Percentiles rank a stretch among this genome's conserved stretches.
Conservation (phyloP, 495 filamentous ascomycete genomes). For the Xylaria acuta region DNA sequence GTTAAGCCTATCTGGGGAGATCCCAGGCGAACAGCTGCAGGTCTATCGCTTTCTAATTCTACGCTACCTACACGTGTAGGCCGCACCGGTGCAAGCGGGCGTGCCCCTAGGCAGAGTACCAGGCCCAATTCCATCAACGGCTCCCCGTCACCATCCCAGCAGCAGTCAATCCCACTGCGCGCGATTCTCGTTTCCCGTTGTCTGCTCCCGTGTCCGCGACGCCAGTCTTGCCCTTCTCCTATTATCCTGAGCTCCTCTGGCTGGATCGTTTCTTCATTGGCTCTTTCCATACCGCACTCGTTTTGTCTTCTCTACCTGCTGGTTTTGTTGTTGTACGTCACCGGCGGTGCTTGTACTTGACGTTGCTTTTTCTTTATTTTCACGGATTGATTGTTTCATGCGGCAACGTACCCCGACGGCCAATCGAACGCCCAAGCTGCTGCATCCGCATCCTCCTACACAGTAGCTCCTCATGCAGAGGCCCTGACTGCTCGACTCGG, state of each 20-base stretch:
- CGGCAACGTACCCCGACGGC: constrained; percentile 4
- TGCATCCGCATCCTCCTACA: constrained; percentile 16
- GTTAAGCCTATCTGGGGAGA: constrained; percentile 6
- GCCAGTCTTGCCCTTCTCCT: constrained; percentile 4
- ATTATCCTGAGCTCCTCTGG: background rate
- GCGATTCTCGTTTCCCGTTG: background rate
- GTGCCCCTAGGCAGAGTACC: background rate
- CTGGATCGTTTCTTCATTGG: constrained; percentile 22
- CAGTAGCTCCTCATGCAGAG: constrained; percentile 13
- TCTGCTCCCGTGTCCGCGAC: constrained; percentile 1
- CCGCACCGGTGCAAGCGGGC: background rate
- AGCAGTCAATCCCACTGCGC: constrained; percentile 20
- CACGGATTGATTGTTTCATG: constrained; percentile 24
- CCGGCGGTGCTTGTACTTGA: constrained; percentile 19
- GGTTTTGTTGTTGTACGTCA: constrained; percentile 22
- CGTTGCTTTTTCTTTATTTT: constrained; percentile 13
- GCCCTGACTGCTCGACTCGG: constrained; percentile 1
- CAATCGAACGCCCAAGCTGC: constrained; percentile 16
- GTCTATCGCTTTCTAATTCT: background rate
- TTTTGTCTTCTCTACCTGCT: background rate
- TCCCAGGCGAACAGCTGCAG: background rate
- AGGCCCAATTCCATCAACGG: constrained; percentile 11
- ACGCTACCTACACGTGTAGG: too few species aligned
- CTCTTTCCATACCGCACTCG: background rate
- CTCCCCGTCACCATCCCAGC: constrained; percentile 20